A percentile compares a stretch with the other conserved stretches of the same genome.
phyloP scores from a whole-genome alignment of 1,284 basidiomycete species.

The Volvariella volvacea region DNA sequence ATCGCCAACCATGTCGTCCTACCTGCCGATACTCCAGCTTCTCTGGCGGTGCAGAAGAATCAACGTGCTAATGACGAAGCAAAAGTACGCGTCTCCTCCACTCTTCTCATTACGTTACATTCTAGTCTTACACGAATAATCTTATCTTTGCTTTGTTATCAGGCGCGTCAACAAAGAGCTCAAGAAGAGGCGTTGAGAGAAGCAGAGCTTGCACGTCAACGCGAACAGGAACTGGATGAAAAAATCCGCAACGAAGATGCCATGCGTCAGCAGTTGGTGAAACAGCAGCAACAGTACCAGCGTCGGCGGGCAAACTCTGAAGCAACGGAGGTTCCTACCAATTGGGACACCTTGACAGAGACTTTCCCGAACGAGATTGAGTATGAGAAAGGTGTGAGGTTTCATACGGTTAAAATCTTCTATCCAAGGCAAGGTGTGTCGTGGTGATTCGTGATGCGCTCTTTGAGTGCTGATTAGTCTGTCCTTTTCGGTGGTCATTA shows the following conservation, averaged over 20 bases:
- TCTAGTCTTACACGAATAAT: conserved; percentile 1
- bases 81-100: conserved; percentile 29
- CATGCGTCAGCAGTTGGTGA: conserved; percentile 41
- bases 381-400: conserved; percentile 44
- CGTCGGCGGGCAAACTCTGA: conserved; percentile 60
- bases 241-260: conserved; percentile 53
- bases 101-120: conserved; percentile 10
- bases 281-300: conserved; percentile 44
- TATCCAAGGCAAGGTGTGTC: conserved; percentile 57
- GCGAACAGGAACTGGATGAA: conserved; percentile 51
- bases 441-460: conserved; percentile 8
- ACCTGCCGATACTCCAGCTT: conserved; percentile 52
- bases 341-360: conserved; percentile 51
- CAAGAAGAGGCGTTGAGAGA: conserved; percentile 45
- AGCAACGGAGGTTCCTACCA: conserved; percentile 51
- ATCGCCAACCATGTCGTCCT: conserved; percentile 50
- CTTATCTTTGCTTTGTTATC: conserved; percentile 7
- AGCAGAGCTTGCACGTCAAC: conserved; percentile 34
- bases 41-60: conserved; percentile 69
- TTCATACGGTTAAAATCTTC: conserved; percentile 61
- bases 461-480: not conserved
- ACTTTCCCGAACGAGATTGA: conserved; percentile 51
- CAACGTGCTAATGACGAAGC: conserved; percentile 62
- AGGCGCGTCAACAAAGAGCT: conserved; percentile 39
- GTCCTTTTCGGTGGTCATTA: conserved; percentile 2